Base-by-base conservation (phyloP, 2,329 filamentous ascomycete species). In the Penicillium glabrum region DNA sequence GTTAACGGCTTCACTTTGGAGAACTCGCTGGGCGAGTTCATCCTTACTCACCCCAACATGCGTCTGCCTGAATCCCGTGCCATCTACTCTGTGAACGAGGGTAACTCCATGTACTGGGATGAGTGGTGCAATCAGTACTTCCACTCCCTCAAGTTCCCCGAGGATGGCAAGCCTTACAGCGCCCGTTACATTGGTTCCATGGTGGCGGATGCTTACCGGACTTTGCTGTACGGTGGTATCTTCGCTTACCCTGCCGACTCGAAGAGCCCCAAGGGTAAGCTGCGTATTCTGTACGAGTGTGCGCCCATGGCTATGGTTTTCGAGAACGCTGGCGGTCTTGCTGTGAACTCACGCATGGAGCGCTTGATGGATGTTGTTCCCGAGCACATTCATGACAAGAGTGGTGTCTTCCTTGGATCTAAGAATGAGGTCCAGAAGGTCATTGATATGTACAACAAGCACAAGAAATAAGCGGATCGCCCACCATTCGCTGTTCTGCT, bases 1-100 rank as follows among this genome's bases (percentile, higher is more conserved):
- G 95, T 99, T 77, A 97, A 98, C 78, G 95, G 95, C 69, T 99
- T 99, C 83, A 99, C 95, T 26, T 87, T 99, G 69, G 95, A 99
- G 80, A 96, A 90, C 75, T 90, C 92, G 19, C 86, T 99, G 49
- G 95, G 95, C 79, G 95, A 99, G 83, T 99, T 99, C 82, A 99
- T 99, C 78, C 85, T 99, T 58, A 96, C 93, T 14, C 95, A 99
- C 78, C 95, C 95, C 24, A 77, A 96, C 79, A 99, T 99, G 95
- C 82, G 81, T 64, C 87, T 98, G 62, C 95, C 95, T 53, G 84
- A 83, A 75, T 82, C 84, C 70, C 86, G 93, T 61, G 79, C 88
- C 62, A 99, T 99, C 76, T 99, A 99, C 86, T 96, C 91, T 27
- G 92, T 96, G 79, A 99, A 99, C 80, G 95, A 99, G 83, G 95